Evolutionary conservation across 441 rosid species (phyloP), one percentile per base, ranked within the genome.

Genomic region (Populus hybrid): DNA sequence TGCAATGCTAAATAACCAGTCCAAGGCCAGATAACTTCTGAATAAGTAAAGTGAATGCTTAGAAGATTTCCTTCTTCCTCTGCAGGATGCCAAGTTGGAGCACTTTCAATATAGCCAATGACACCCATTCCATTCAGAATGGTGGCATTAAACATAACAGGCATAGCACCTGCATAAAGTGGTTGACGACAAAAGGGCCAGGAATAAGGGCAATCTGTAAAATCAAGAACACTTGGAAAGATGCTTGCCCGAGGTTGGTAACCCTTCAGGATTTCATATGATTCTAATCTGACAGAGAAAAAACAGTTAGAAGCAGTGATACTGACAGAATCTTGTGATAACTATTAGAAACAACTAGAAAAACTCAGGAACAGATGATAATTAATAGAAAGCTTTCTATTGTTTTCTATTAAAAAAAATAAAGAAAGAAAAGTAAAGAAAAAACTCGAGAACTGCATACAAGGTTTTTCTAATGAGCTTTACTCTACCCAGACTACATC

Each of bases 131-230:
- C 99, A 83, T 96, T 96, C 66, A 96, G 85, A 85, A 96, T 86
- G 67, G 97, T 96, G 61, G 93, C 86, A 85, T 96, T 96, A 77
- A 96, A 93, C 75, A 94, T 94, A 35, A 94, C 85, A 69, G 99
- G 99, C 99, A 96, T 93, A 70, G 98, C 91, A 78, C 99, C 96
- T 0, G 99, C 95, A 86, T 96, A 96, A 26, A 96, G 94, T 72
- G 99, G 95, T 83, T 96, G 99, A 70, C 89, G 95, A 77, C 99
- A 94, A 82, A 96, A 96, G 79, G 99, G 99, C 99, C 99, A 96
- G 67, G 97, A 87, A 85, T 96, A 96, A 74, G 99, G 99, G 81
- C 98, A 96, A 86, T 96, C 96, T 16, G 85, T 86, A 85, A 87
- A 90, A 87, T 94, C 98, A 77, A 96, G 98, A 81, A 87, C 64